Base-by-base conservation (phyloP, 257 asterid species). In the Penstemon eatonii region DNA sequence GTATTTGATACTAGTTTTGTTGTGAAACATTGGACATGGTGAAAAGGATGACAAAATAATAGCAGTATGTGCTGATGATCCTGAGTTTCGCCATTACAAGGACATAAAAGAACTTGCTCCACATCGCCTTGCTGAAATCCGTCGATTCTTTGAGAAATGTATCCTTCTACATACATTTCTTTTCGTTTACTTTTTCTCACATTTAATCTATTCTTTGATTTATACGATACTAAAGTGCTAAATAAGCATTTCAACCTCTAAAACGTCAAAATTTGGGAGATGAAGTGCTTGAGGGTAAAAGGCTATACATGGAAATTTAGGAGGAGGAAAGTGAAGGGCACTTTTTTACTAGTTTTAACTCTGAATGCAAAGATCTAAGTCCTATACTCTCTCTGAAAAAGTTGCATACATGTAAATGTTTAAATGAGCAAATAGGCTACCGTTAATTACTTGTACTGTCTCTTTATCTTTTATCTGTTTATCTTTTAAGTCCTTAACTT, bases 111-210 rank as follows among this genome's bases (percentile, higher is more conserved):
- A 87, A 10, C 88, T 88, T 59, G 84, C 96, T 58, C 96, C 96
- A 47, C 97, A 91, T 13, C 96, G 96, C 57, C 95, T 88, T 66
- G 96, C 97, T 85, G 96, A 88, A 74, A 91, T 91, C 50, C 92
- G 97, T 49, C 97, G 96, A 56, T 91, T 91, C 78, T 91, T 91
- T 76, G 96, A 88, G 84, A 96, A 91, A 74, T 90, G 96, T 91
- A 91, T 91, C 95, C 90, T 62, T 73, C 55, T 8, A 43, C 56
- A 36, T 68, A 43, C 57, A 12, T 47, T 13, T 19, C 0, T 33
- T 52, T 19, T 19, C 1, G 25, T 19, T 19, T 19, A 1, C 33
- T 25, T 4, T 55, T 19, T 55, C 38, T 55, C 10, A 45, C 9
- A 45, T 45, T 19, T 37, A 38, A 59, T 59, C 33, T 25, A 25